These are phyloP conservation scores for Eutrema japonicum DNA, from an alignment of 345 rosid genomes.

Conservation along the genomic window DNA sequence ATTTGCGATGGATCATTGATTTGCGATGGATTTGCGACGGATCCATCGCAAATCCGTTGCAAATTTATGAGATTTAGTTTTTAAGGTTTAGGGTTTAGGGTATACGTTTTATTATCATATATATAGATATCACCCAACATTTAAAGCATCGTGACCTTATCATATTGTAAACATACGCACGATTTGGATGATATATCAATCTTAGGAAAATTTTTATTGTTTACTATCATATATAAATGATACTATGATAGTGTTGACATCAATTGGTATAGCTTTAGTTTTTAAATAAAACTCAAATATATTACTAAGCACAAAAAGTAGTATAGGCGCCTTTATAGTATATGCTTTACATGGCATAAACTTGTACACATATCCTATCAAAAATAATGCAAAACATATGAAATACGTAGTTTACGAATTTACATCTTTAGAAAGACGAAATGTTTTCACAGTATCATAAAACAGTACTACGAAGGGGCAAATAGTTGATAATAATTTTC, in stretches of 20 bases:
- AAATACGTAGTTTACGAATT: neutral
- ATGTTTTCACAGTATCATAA: neutral
- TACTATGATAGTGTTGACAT: constrained; percentile 33
- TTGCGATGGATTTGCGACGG: too few species aligned
- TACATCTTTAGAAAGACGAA: neutral
- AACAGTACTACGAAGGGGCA: constrained; percentile 1
- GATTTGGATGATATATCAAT: constrained; percentile 29
- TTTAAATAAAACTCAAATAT: constrained; percentile 15
- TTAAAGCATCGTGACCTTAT: constrained; percentile 38
- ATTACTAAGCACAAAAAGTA: constrained; percentile 27
- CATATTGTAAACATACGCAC: constrained; percentile 27
- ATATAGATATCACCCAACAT: constrained; percentile 7
- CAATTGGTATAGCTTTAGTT: constrained; percentile 16
- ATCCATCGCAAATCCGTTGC: too few species aligned
- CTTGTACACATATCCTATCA: neutral
- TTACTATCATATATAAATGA: neutral
- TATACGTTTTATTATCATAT: too few species aligned
- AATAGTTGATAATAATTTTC: neutral
- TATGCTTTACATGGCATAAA: constrained; percentile 16
- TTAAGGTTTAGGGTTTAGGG: too few species aligned
- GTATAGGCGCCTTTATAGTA: constrained; percentile 36
- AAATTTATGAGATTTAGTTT: too few species aligned
- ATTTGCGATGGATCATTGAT: too few species aligned
- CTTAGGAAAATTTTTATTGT: neutral
- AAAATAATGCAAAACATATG: constrained; percentile 1